Evolutionary conservation across 129 eudicot genomes (phyloP), one percentile per base, ranked within the genome.

Genomic region (Deinandra increscens): DNA sequence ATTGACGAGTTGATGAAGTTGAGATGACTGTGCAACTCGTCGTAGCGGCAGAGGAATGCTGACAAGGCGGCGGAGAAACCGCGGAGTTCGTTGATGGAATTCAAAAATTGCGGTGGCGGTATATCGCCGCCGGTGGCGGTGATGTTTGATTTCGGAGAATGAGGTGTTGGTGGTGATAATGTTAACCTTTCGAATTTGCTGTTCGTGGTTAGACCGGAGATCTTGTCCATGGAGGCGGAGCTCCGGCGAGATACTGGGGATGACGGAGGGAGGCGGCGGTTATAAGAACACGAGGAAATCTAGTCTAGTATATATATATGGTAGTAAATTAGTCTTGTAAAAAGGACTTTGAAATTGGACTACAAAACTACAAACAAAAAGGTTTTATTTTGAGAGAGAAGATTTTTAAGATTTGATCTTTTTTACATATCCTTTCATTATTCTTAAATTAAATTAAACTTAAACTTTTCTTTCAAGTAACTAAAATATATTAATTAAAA

Each of bases 11-110:
- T 68, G 15, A 89, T 72, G 49, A 75, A 74, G 41, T 78, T 62
- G 38, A 89, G 70, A 72, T 89, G 92, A 36, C 39, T 45, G 4
- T 79, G 82, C 42, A 86, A 64, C 56, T 83, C 87, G 63, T 83
- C 84, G 75, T 81, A 83, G 73, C 85, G 81, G 73, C 69, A 67
- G 12, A 70, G 71, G 82, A 88, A 88, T 53, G 84, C 70, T 55
- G 82, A 66, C 53, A 85, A 68, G 43, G 89, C 83, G 59, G 74
- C 44, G 75, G 91, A 79, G 68, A 85, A 64, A 62, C 41, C 37
- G 11, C 84, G 87, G 69, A 88, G 77, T 17, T 81, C 79, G 13
- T 70, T 6, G 36, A 85, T 39, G 42, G 85, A 70, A 19, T 17
- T 39, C 14, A 53, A 10, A 34, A 55, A 22, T 36, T 23, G 36